Conservation (phyloP, 768 basidiomycete genomes). For the Kwoniella botswanensis region DNA sequence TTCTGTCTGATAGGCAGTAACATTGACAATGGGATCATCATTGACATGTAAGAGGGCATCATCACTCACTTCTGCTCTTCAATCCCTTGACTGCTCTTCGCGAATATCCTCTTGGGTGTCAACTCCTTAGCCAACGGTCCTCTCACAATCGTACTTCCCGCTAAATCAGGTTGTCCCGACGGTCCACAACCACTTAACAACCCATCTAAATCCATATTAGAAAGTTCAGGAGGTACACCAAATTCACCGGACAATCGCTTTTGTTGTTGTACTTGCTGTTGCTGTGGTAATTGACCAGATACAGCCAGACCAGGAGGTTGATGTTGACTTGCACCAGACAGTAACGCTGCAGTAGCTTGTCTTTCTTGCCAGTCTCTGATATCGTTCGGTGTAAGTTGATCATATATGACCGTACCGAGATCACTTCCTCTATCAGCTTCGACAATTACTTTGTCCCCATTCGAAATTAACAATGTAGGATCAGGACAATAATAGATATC, state of each 20-base stretch:
- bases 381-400: slow-evolving; percentile 84
- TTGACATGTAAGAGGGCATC: no score
- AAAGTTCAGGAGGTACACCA: slow-evolving; percentile 22
- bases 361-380: slow-evolving; percentile 88
- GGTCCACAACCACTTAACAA: slow-evolving; percentile 45
- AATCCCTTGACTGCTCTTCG: slow-evolving; percentile 69
- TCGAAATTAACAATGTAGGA: slow-evolving; percentile 67
- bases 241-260: slow-evolving; percentile 17
- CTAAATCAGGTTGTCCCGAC: slow-evolving; percentile 36
- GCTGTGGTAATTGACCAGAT: no score
- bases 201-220: slow-evolving; percentile 36
- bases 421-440: slow-evolving; percentile 95
- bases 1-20: no score
- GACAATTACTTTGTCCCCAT: slow-evolving; percentile 92
- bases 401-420: slow-evolving; percentile 82
- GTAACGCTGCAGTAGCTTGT: slow-evolving; percentile 66
- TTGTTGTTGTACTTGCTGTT: not conserved
- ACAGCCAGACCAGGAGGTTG: slow-evolving; percentile 48
- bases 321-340: slow-evolving; percentile 51
- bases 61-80: slow-evolving; percentile 77
- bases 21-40: no score
- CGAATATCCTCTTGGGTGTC: slow-evolving; percentile 95
- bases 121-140: slow-evolving; percentile 79
- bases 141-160: slow-evolving; percentile 21
- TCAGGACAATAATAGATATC: slow-evolving; percentile 92